phyloP scores from a whole-genome alignment of 495 filamentous ascomycete genomes.

The Hypomontagnella submonticulosa region DNA sequence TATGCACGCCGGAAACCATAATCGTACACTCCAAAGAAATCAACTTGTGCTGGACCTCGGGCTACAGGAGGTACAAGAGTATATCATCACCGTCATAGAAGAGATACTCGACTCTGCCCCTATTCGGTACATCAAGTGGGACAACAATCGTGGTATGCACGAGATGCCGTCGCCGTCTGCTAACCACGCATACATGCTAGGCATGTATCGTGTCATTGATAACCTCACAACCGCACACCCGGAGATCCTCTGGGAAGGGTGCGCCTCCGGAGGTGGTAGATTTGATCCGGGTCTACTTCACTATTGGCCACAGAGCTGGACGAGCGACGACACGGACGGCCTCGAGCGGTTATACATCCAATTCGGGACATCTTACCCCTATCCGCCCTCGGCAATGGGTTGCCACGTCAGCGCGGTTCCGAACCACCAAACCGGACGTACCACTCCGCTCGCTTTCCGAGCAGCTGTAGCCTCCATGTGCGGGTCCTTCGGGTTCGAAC shows the following conservation, averaged over 20 bases:
- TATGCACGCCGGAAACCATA: slow-evolving; percentile 62
- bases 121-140: slow-evolving; percentile 68
- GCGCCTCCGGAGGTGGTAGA: slow-evolving; percentile 65
- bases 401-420: slow-evolving; percentile 66
- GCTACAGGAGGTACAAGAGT: slow-evolving; percentile 64
- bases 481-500: slow-evolving; percentile 66
- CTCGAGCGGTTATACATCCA: slow-evolving; percentile 65
- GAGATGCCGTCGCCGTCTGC: slow-evolving; percentile 61
- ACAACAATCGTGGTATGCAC: slow-evolving; percentile 66
- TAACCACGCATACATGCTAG: slow-evolving; percentile 64
- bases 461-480: slow-evolving; percentile 69
- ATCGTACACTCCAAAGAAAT: slow-evolving; percentile 60
- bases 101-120: slow-evolving; percentile 58
- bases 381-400: slow-evolving; percentile 67
- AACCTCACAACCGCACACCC: slow-evolving; percentile 63
- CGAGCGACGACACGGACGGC: slow-evolving; percentile 66
- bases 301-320: slow-evolving; percentile 69
- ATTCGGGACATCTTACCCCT: slow-evolving; percentile 64
- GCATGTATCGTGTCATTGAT: slow-evolving; percentile 65
- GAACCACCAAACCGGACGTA: slow-evolving; percentile 62
- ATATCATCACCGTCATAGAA: slow-evolving; percentile 61
- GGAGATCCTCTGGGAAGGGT: slow-evolving; percentile 67
- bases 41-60: slow-evolving; percentile 66
- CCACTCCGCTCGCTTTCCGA: slow-evolving; percentile 60
- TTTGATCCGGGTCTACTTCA: slow-evolving; percentile 66